phyloP scores from a whole-genome alignment of 2,329 filamentous ascomycete species.

The Fusarium secorum region DNA sequence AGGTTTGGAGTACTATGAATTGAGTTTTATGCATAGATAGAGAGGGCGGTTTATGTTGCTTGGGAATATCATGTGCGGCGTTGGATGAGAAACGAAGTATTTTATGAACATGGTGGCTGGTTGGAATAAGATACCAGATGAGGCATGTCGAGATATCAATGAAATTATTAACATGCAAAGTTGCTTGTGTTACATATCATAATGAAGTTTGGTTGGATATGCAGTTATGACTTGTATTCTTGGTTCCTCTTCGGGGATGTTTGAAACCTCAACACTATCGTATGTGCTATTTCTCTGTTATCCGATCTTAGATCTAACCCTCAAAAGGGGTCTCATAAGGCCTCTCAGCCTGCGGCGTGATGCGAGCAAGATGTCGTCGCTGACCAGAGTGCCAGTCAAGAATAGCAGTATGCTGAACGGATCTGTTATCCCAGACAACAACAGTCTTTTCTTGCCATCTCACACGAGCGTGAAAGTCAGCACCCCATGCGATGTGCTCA shows the following conservation, averaged over 20 bases:
- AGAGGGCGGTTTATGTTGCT: background rate
- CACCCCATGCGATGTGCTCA: conserved; percentile 59
- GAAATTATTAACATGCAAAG: background rate
- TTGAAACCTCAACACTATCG: background rate
- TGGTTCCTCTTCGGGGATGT: background rate
- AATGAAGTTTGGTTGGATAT: background rate
- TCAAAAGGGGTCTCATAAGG: conserved; percentile 73
- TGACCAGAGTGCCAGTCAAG: conserved; percentile 84
- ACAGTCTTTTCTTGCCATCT: conserved; percentile 84
- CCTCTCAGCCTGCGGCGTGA: conserved; percentile 82
- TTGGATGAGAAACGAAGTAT: conserved; percentile 13
- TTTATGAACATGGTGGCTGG: conserved; percentile 1
- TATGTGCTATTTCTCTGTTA: background rate
- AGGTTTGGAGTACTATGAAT: conserved; percentile 37
- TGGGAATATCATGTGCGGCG: conserved; percentile 18
- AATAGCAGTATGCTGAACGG: conserved; percentile 80
- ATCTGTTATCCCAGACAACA: conserved; percentile 86
- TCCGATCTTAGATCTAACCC: conserved; percentile 1
- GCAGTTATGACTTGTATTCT: background rate
- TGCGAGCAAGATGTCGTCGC: conserved; percentile 79
- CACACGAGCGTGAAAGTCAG: conserved; percentile 75
- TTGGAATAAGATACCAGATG: background rate
- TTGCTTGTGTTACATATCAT: too few relatives aligned
- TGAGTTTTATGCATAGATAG: conserved; percentile 17
- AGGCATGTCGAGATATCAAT: background rate